Conservation (phyloP, 768 basidiomycete species). For the Tubosaeta sp. region DNA sequence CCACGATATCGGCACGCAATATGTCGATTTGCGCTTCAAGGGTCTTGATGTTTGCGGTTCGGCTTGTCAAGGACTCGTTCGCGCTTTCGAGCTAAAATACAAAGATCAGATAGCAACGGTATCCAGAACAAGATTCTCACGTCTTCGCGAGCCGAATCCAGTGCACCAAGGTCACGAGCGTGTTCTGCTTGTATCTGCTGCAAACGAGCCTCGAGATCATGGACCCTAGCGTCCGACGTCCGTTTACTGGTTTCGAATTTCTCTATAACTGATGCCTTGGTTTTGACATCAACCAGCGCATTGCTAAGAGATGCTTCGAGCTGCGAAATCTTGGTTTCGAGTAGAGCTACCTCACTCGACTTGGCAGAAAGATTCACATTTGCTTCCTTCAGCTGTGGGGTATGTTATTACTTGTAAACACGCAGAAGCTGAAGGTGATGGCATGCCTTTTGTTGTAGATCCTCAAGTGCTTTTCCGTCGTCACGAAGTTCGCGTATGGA, state of each 20-base stretch:
- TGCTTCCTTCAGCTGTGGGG: constrained; percentile 54
- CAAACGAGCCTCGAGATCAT: constrained; percentile 39
- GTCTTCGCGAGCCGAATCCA: constrained; percentile 45
- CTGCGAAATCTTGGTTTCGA: constrained; percentile 50
- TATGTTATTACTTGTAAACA: constrained; percentile 1
- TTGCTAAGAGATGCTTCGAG: constrained; percentile 48
- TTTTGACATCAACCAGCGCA: constrained; percentile 43
- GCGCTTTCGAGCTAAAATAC: constrained; percentile 48
- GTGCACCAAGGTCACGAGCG: constrained; percentile 22
- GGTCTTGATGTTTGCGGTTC: constrained; percentile 42
- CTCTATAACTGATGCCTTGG: constrained; percentile 41
- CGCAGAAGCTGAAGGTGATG: not conserved
- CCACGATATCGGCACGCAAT: constrained; percentile 47
- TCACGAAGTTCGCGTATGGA: constrained; percentile 70
- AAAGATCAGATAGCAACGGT: constrained; percentile 1
- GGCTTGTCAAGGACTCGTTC: constrained; percentile 37
- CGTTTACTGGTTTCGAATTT: constrained; percentile 49
- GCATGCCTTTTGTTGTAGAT: constrained; percentile 57
- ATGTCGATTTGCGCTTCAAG: constrained; percentile 49
- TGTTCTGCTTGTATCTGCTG: constrained; percentile 32
- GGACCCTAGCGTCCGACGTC: constrained; percentile 46
- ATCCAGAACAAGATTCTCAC: constrained; percentile 34
- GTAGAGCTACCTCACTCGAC: constrained; percentile 42
- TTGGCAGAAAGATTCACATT: constrained; percentile 52
- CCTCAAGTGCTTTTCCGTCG: constrained; percentile 52